Percentiles rank a stretch among this genome's conserved stretches.
These are phyloP conservation scores for Sistotremastrum suecicum DNA, from an alignment of 768 basidiomycete genomes.

Conservation along the genomic window DNA sequence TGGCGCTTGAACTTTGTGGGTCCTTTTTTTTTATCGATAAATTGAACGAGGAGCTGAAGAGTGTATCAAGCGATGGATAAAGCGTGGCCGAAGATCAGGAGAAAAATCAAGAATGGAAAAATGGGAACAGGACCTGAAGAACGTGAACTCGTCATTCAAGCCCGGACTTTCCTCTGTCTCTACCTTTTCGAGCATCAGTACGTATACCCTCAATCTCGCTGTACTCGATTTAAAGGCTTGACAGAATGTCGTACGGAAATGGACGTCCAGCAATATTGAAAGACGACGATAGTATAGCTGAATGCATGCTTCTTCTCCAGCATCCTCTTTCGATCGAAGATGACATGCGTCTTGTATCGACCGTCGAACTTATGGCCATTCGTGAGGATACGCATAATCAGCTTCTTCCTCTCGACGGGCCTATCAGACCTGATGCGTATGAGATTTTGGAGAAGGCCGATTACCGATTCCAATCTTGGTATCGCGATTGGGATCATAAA, in stretches of 20 bases:
- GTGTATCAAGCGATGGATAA: constrained; percentile 61
- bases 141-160: constrained; percentile 63
- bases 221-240: constrained; percentile 2
- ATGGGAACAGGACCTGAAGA: constrained; percentile 45
- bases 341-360: constrained; percentile 89
- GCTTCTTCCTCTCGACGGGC: constrained; percentile 61
- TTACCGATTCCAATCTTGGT: constrained; percentile 71
- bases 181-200: constrained; percentile 93
- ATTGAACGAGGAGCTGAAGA: background rate
- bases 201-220: constrained; percentile 22
- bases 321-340: constrained; percentile 87
- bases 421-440: constrained; percentile 64
- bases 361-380: constrained; percentile 83
- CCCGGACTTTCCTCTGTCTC: constrained; percentile 86
- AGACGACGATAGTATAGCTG: constrained; percentile 81
- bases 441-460: constrained; percentile 60
- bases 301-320: constrained; percentile 64
- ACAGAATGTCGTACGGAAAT: constrained; percentile 88
- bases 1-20: constrained; percentile 89
- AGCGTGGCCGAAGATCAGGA: constrained; percentile 73
- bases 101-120: constrained; percentile 62
- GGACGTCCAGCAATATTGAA: constrained; percentile 86
- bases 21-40: background rate
- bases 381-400: constrained; percentile 78
- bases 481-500: constrained; percentile 59